Evolutionary conservation across 805 yeast genomes (phyloP).

Genomic region (Schwanniomyces yamadae): DNA sequence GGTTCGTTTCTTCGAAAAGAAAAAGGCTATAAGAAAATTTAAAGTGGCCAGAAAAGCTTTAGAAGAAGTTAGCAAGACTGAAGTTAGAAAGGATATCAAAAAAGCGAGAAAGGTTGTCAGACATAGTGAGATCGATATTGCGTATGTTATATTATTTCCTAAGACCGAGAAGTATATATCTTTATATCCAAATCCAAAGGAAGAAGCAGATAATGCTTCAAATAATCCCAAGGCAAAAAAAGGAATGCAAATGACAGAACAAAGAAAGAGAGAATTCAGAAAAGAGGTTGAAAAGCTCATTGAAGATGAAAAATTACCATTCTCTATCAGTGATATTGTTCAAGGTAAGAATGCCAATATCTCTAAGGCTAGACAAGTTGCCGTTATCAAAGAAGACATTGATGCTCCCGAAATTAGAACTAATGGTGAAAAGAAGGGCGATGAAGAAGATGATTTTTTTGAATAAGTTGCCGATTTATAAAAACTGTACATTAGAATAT

Average conservation of each 20-base stretch:
- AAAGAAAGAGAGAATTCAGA: slow-evolving; percentile 42
- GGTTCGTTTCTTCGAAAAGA: slow-evolving; percentile 88
- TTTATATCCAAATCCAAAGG: slow-evolving; percentile 54
- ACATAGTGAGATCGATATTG: slow-evolving; percentile 66
- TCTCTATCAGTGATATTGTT: slow-evolving; percentile 47
- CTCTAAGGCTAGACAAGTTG: slow-evolving; percentile 15
- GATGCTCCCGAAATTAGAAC: slow-evolving; percentile 44
- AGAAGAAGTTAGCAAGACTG: slow-evolving; percentile 33
- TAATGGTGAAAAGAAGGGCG: slow-evolving; percentile 22
- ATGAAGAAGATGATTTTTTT: slow-evolving; percentile 46
- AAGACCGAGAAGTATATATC: slow-evolving; percentile 76
- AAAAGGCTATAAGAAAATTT: slow-evolving; percentile 75
- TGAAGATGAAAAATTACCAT: slow-evolving; percentile 53
- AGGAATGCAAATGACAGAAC: slow-evolving; percentile 43
- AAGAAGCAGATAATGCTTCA: slow-evolving; percentile 19
- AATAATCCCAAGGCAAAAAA: slow-evolving; percentile 38
- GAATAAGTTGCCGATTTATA: slow-evolving; percentile 23
- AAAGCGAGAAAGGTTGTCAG: slow-evolving; percentile 49
- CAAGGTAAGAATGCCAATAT: slow-evolving; percentile 34
- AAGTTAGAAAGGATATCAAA: slow-evolving; percentile 37
- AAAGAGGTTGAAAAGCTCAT: slow-evolving; percentile 53
- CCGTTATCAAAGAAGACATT: slow-evolving; percentile 26
- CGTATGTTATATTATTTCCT: slow-evolving; percentile 77
- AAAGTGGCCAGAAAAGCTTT: slow-evolving; percentile 47
- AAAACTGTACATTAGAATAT: slow-evolving; percentile 9